phyloP scores from a whole-genome alignment of 1,284 basidiomycete species.

The Wallemia hederae region DNA sequence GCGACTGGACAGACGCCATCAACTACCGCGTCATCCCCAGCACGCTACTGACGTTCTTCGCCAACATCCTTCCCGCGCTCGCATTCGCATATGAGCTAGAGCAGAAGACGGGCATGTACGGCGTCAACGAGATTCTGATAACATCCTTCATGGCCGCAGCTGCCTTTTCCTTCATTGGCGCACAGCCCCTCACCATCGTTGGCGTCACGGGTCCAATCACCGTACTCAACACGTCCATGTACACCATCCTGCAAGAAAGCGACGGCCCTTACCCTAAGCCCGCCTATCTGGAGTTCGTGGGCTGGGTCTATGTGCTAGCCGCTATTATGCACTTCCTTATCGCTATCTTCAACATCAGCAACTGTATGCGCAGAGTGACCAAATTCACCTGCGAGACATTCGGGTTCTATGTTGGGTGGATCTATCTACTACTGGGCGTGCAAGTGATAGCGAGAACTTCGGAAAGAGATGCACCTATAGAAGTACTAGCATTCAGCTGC shows the following conservation, averaged over 20 bases:
- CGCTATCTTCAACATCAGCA: constrained; percentile 53
- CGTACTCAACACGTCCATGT: constrained; percentile 73
- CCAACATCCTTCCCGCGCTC: constrained; percentile 53
- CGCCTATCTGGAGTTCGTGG: constrained; percentile 55
- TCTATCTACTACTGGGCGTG: constrained; percentile 67
- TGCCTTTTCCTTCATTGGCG: constrained; percentile 65
- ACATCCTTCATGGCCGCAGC: constrained; percentile 64
- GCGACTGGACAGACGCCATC: constrained; percentile 67
- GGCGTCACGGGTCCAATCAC: constrained; percentile 77
- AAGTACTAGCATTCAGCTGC: constrained; percentile 29
- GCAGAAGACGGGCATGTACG: constrained; percentile 66
- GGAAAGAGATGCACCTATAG: constrained; percentile 22
- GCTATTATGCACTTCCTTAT: constrained; percentile 75
- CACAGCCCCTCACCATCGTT: constrained; percentile 72
- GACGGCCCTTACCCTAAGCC: constrained; percentile 23
- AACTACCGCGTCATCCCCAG: constrained; percentile 33
- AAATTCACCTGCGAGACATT: constrained; percentile 77
- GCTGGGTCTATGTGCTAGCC: constrained; percentile 79
- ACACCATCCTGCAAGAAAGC: constrained; percentile 33
- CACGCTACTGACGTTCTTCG: constrained; percentile 12
- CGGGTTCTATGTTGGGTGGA: constrained; percentile 45
- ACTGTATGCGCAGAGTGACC: constrained; percentile 58
- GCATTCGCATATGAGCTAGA: constrained; percentile 82
- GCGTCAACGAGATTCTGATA: constrained; percentile 46
- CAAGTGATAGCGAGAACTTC: constrained; percentile 45